A percentile compares a stretch with the other conserved stretches of the same genome.
phyloP scores from a whole-genome alignment of 2,329 filamentous ascomycete genomes.

The Aspergillus fijiensis region DNA sequence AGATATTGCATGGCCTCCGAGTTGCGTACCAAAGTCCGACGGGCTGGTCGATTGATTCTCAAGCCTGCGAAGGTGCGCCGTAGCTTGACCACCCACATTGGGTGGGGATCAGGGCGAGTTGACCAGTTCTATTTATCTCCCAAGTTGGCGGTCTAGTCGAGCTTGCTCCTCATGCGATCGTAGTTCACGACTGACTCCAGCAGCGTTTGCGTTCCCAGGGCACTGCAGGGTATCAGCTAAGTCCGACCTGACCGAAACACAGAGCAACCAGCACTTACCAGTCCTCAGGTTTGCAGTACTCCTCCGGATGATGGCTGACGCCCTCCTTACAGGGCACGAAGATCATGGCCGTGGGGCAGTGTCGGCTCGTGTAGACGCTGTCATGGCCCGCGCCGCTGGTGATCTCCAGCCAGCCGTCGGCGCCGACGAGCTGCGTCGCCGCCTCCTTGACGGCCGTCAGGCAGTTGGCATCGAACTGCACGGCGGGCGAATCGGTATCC shows the following conservation, averaged over 20 bases:
- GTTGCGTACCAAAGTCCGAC: no score
- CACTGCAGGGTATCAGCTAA: slow-evolving; percentile 17
- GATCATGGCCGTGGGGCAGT: slow-evolving; percentile 62
- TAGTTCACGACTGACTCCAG: slow-evolving; percentile 48
- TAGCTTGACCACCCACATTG: not conserved
- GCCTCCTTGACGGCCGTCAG: slow-evolving; percentile 59
- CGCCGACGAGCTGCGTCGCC: slow-evolving; percentile 55
- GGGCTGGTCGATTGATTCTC: no score
- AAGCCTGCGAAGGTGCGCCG: no score
- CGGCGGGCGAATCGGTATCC: slow-evolving; percentile 58
- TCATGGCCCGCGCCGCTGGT: slow-evolving; percentile 61
- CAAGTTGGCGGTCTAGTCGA: not conserved
- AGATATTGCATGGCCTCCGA: no score
- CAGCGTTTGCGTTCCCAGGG: slow-evolving; percentile 46
- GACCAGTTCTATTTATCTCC: not conserved
- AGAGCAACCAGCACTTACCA: slow-evolving; percentile 23
- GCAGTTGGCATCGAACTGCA: slow-evolving; percentile 62
- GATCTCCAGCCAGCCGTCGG: slow-evolving; percentile 48
- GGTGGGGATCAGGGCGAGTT: not conserved
- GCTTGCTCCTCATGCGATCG: slow-evolving; percentile 17
- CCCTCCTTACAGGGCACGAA: slow-evolving; percentile 61
- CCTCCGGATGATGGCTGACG: slow-evolving; percentile 59
- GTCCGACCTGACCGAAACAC: not conserved
- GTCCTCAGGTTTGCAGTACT: slow-evolving; percentile 54
- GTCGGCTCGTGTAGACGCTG: slow-evolving; percentile 56